Evolutionary conservation across 257 asterid species (phyloP), one percentile per base, ranked within the genome.

Genomic region (Jacaranda mimosifolia): DNA sequence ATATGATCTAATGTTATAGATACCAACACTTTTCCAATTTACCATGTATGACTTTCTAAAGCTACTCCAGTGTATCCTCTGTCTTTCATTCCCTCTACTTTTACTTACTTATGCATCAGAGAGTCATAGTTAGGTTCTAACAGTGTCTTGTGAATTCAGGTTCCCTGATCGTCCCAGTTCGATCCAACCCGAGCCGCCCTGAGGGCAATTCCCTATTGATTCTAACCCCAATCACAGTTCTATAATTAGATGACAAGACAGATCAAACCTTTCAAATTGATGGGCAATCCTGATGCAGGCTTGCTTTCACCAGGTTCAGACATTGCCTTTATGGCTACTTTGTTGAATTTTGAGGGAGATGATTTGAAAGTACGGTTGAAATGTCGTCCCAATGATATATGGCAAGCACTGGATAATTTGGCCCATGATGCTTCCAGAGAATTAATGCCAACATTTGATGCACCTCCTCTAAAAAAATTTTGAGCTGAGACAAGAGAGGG

Each of bases 211-310:
- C 32, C 32, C 32, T 26, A 26, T 26, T 26, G 32, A 26, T 26
- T 26, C 32, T 26, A 26, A 26, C 32, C 32, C 32, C 32, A 26
- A 26, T 26, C 32, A 26, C 32, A 26, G 32, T 19, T 60, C 39
- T 5, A 58, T 19, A 55, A 14, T 57, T 42, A 21, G 70, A 60
- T 45, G n/a, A 38, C 19, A 74, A 42, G 72, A 5, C 52, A 72
- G 63, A 63, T 38, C 55, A 49, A 60, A 91, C 97, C 96, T 91
- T 78, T 91, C 83, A 91, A 85, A 79, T 90, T 68, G 74, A 93
- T 85, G 0, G 91, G 79, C 72, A 91, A 75, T 21, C 94, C 96
- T 15, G 91, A 68, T 62, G 83, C 72, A 76, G 90, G 77, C 77
- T 85, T 85, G 82, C 42, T 82, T 74, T 84, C 96, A 71, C 79